Evolutionary conservation across 352 stramenopile species (phyloP), one percentile per base, ranked within the genome.

Genomic region (Pythium pyrilobum): DNA sequence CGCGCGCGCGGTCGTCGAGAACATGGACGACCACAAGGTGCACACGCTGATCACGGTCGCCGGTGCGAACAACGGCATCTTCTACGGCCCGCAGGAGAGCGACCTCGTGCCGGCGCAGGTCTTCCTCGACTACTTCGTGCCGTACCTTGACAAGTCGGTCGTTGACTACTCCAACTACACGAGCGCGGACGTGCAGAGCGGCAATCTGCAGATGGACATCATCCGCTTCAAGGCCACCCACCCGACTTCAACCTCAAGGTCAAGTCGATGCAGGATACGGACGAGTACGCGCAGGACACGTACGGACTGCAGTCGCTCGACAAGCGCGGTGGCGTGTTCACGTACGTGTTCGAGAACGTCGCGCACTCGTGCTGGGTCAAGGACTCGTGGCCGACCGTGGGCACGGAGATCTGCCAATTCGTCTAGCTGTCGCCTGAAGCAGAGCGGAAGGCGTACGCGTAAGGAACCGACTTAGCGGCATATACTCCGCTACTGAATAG

Each of bases 11-110:
- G 69, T 84, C 12, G 56, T 79, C n/a, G 71, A 81, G 38, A 56
- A 75, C 33, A 79, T 78, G 71, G 61, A 84, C 49, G 73, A 81
- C 44, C 73, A 84, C 57, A 67, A 71, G 12, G 66, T 81, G 20
- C 56, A 71, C 42, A 62, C 56, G 34, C 56, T 81, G 20, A 66
- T 84, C 29, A 75, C 59, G 50, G 52, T 84, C 5, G 71, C 68
- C 0, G 71, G 74, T 2, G 65, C 67, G 1, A 66, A 76, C 32
- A 81, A 81, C 48, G 71, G 74, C n/a, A 54, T 74, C 41, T 81
- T 81, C 48, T 77, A 74, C 52, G 72, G 71, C 8, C 69, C 69
- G 0, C 71, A 82, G 39, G 20, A 31, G 0, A 57, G 40, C 34
- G 72, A 82, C 47, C 34, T 49, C 3, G 38, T 72, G n/a, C 67